phyloP scores from a whole-genome alignment of 2,329 filamentous ascomycete genomes.

The Xylaria sp. region DNA sequence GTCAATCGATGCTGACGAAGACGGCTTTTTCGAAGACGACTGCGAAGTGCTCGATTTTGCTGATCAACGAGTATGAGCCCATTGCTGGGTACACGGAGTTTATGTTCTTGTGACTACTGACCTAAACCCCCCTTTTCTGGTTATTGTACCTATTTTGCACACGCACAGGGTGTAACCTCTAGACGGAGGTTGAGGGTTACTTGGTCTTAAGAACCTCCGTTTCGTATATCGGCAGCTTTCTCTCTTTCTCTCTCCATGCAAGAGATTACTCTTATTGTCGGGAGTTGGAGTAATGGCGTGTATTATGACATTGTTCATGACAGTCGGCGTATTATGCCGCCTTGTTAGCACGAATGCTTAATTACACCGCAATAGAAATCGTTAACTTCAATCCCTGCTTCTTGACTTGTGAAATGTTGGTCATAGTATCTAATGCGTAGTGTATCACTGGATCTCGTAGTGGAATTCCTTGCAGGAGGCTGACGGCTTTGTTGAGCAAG shows the following conservation, averaged over 20 bases:
- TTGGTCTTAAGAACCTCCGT: not conserved
- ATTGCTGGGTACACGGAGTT: slow-evolving; percentile 5
- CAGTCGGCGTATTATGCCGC: slow-evolving; percentile 19
- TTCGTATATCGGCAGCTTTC: slow-evolving; percentile 6
- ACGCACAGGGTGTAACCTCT: not conserved
- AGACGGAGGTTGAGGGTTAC: not conserved
- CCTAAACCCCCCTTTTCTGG: slow-evolving; percentile 7
- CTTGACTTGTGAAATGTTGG: not conserved
- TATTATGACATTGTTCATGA: slow-evolving; percentile 22
- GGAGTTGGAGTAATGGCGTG: slow-evolving; percentile 28
- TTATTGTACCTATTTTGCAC: slow-evolving; percentile 1
- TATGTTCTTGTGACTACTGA: slow-evolving; percentile 8
- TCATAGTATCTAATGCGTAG: not conserved
- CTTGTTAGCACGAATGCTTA: slow-evolving; percentile 20
- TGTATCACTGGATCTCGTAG: not conserved
- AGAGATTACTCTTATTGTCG: slow-evolving; percentile 18
- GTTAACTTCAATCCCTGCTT: not conserved
- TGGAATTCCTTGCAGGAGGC: not conserved
- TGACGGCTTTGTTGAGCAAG: no score
- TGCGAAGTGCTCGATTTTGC: slow-evolving; percentile 89
- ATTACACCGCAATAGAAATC: slow-evolving; percentile 23
- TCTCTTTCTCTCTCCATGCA: slow-evolving; percentile 22
- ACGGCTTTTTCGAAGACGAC: slow-evolving; percentile 87
- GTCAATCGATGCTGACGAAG: slow-evolving; percentile 51
- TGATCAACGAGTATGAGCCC: slow-evolving; percentile 54